Conservation (phyloP, 495 filamentous ascomycete genomes). For the Penicillium taxi region DNA sequence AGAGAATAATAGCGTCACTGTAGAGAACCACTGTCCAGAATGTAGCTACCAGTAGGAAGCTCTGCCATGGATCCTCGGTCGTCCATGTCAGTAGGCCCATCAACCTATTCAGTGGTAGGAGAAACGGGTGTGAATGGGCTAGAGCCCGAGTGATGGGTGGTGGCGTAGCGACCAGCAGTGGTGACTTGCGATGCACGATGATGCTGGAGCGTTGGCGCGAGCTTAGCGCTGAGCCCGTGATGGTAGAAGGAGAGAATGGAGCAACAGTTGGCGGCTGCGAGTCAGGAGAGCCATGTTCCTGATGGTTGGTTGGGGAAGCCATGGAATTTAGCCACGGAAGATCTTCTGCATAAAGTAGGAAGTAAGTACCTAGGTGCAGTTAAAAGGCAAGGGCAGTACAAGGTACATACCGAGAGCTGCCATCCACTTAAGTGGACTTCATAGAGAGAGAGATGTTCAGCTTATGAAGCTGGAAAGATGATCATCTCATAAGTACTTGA, state of each 20-base stretch:
- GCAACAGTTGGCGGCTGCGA: slow-evolving; percentile 65
- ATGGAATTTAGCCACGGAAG: slow-evolving; percentile 59
- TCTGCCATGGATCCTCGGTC: slow-evolving; percentile 88
- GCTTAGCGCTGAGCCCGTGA: slow-evolving; percentile 58
- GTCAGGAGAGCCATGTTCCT: slow-evolving; percentile 35
- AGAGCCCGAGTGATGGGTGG: slow-evolving; percentile 87
- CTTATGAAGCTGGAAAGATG: too few relatives aligned
- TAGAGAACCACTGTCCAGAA: slow-evolving; percentile 87
- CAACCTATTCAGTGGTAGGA: slow-evolving; percentile 75
- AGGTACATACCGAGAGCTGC: slow-evolving; percentile 50
- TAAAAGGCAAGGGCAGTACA: not conserved
- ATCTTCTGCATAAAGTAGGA: slow-evolving; percentile 33
- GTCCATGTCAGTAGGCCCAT: slow-evolving; percentile 88
- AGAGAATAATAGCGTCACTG: slow-evolving; percentile 69
- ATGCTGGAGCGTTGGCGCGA: slow-evolving; percentile 79
- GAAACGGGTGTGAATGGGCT: slow-evolving; percentile 88
- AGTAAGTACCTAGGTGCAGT: slow-evolving; percentile 5
- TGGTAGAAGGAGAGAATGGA: slow-evolving; percentile 76
- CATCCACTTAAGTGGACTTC: slow-evolving; percentile 47
- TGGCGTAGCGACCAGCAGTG: slow-evolving; percentile 84
- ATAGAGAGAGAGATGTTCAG: slow-evolving; percentile 19
- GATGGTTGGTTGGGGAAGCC: slow-evolving; percentile 36
- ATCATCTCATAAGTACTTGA: too few relatives aligned
- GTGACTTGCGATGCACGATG: slow-evolving; percentile 93
- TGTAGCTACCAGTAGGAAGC: slow-evolving; percentile 73